Conservation (phyloP, 768 basidiomycete species). For the Phaffia tasmanica region DNA sequence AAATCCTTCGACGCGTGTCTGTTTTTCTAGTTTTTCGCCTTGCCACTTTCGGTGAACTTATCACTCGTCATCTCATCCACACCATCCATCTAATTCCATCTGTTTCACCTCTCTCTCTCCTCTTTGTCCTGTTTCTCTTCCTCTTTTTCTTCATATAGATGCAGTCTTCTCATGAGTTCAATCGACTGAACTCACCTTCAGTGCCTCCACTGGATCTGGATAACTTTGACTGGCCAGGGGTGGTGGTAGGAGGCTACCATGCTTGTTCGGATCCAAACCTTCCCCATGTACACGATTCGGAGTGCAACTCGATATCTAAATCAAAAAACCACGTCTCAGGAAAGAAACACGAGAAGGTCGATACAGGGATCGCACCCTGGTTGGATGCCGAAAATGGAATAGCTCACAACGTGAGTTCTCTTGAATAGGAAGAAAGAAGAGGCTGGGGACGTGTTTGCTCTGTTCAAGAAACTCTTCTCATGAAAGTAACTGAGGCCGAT, state of each 20-base stretch:
- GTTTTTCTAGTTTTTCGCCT: too few species aligned
- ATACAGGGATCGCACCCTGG: constrained; percentile 25
- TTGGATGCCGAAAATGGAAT: constrained; percentile 9
- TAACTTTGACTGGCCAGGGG: constrained; percentile 14
- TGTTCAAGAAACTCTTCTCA: neutral
- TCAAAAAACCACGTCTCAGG: neutral
- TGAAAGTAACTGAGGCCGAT: neutral
- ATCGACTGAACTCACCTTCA: too few species aligned
- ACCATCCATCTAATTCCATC: too few species aligned
- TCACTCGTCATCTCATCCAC: too few species aligned
- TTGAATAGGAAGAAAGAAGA: neutral
- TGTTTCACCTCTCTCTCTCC: too few species aligned
- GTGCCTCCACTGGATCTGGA: too few species aligned
- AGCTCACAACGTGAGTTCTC: neutral
- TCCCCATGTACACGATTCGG: neutral
- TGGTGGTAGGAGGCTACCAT: neutral
- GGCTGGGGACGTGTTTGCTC: neutral
- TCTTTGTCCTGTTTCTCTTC: too few species aligned
- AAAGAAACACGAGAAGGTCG: constrained; percentile 17
- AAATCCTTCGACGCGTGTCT: too few species aligned
- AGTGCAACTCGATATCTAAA: neutral
- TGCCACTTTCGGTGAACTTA: too few species aligned
- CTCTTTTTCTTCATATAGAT: too few species aligned
- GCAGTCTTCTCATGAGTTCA: too few species aligned
- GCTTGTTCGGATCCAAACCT: neutral